Evolutionary conservation across 129 eudicot genomes (phyloP).

Genomic region (Rutidosis leptorrhynchoides): DNA sequence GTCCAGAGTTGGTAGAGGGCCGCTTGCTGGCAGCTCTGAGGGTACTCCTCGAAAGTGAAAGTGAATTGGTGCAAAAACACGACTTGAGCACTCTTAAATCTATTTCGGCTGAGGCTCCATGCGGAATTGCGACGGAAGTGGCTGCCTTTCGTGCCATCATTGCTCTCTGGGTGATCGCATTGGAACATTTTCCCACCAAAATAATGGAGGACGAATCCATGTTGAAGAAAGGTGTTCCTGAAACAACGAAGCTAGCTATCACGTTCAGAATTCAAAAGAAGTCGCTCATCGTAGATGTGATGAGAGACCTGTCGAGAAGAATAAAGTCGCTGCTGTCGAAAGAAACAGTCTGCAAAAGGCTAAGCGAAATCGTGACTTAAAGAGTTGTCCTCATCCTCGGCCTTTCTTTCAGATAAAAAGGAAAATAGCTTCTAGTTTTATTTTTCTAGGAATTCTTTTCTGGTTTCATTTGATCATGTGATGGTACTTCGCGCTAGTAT

Average conservation of each 20-base stretch:
- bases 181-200: conserved; percentile 64
- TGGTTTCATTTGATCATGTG: too few species aligned
- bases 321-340: conserved; percentile 47
- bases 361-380: too few species aligned
- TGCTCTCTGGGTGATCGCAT: conserved; percentile 69
- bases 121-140: conserved; percentile 59
- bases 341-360: too few species aligned
- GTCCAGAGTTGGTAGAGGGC: conserved; percentile 69
- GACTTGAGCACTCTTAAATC: conserved; percentile 61
- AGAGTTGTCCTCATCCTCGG: too few species aligned
- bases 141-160: conserved; percentile 61
- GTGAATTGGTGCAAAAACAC: conserved; percentile 45
- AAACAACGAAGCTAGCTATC: conserved; percentile 54
- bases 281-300: conserved; percentile 57
- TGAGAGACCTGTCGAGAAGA: conserved; percentile 63
- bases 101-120: conserved; percentile 52
- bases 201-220: too few species aligned
- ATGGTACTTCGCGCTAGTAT: too few species aligned
- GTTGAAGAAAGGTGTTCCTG: conserved; percentile 41
- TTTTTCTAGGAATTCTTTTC: too few species aligned
- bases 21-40: conserved; percentile 82
- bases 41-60: conserved; percentile 48
- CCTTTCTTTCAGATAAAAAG: too few species aligned
- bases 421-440: too few species aligned
- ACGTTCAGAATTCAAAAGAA: conserved; percentile 81